A percentile compares a stretch with the other conserved stretches of the same genome.
Conservation (phyloP, 352 stramenopile species). For the Elongisporangium undulatum region DNA sequence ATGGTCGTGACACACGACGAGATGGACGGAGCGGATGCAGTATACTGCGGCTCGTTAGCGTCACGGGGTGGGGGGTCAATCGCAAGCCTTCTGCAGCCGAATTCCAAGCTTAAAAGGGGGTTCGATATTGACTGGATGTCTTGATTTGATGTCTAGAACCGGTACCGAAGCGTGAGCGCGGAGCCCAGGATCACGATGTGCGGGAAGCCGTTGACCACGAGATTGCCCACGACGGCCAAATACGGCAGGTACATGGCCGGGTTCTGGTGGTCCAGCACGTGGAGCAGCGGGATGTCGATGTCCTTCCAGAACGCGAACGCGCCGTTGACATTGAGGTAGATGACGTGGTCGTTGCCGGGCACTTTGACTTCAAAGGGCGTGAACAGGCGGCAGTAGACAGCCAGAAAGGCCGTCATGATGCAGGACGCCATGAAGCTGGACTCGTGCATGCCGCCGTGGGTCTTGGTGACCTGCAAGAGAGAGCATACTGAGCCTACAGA, state of each 20-base stretch:
- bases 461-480: slow-evolving; percentile 45
- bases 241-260: slow-evolving; percentile 70
- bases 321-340: slow-evolving; percentile 83
- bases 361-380: slow-evolving; percentile 72
- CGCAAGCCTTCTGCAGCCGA: no score
- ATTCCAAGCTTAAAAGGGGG: no score
- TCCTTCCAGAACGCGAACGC: slow-evolving; percentile 84
- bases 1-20: no score
- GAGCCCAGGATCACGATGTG: slow-evolving; percentile 64
- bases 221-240: slow-evolving; percentile 54
- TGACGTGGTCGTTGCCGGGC: slow-evolving; percentile 51
- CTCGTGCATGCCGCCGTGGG: slow-evolving; percentile 67
- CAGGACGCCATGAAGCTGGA: slow-evolving; percentile 60
- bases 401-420: slow-evolving; percentile 57
- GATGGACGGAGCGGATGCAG: no score
- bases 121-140: slow-evolving; percentile 1
- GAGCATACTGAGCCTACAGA: neutral
- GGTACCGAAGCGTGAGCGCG: slow-evolving; percentile 30
- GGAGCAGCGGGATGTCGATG: slow-evolving; percentile 64
- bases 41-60: no score
- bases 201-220: slow-evolving; percentile 64
- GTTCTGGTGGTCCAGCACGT: slow-evolving; percentile 68
- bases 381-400: slow-evolving; percentile 42
- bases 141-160: neutral
- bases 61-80: no score